Evolutionary conservation across 2,329 filamentous ascomycete species (phyloP).

Genomic region (Fusarium temperatum): DNA sequence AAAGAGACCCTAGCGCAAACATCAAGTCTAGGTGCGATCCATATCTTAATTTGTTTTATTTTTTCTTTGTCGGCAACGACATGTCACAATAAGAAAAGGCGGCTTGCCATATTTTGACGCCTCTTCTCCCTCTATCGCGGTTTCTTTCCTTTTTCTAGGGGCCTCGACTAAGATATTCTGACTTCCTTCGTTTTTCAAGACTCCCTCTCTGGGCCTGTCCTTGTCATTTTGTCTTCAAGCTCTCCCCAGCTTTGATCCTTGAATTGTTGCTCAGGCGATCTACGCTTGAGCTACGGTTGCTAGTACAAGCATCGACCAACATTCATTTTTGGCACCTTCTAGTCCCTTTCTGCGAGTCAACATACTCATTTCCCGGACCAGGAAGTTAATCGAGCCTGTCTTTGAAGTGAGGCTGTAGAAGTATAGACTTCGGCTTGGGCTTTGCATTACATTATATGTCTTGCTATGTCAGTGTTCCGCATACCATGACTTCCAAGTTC

Average conservation of each 20-base stretch:
- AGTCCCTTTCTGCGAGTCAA: slow-evolving; percentile 12
- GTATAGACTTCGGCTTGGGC: slow-evolving; percentile 1
- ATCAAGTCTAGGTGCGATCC: slow-evolving; percentile 28
- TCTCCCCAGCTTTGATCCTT: slow-evolving; percentile 24
- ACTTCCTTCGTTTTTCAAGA: slow-evolving; percentile 11
- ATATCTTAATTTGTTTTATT: slow-evolving; percentile 3
- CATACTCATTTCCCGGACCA: slow-evolving; percentile 38
- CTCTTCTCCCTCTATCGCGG: slow-evolving; percentile 20
- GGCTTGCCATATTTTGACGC: slow-evolving; percentile 20
- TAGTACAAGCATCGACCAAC: slow-evolving; percentile 25
- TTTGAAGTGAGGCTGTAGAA: slow-evolving; percentile 36
- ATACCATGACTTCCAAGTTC: slow-evolving; percentile 27
- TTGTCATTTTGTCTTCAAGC: slow-evolving; percentile 14
- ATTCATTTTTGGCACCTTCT: slow-evolving; percentile 25
- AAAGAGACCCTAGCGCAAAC: slow-evolving; percentile 14
- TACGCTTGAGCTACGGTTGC: slow-evolving; percentile 22
- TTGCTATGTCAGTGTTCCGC: slow-evolving; percentile 24
- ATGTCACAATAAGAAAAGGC: slow-evolving; percentile 15
- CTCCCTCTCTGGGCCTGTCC: slow-evolving; percentile 23
- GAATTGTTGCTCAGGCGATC: slow-evolving; percentile 36
- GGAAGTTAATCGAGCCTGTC: slow-evolving; percentile 22
- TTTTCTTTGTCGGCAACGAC: slow-evolving; percentile 29
- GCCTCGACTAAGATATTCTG: neutral
- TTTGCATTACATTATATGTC: slow-evolving; percentile 33
- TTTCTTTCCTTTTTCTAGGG: slow-evolving; percentile 6